Conservation (phyloP, 2,329 filamentous ascomycete genomes). For the Didymella glomerata region DNA sequence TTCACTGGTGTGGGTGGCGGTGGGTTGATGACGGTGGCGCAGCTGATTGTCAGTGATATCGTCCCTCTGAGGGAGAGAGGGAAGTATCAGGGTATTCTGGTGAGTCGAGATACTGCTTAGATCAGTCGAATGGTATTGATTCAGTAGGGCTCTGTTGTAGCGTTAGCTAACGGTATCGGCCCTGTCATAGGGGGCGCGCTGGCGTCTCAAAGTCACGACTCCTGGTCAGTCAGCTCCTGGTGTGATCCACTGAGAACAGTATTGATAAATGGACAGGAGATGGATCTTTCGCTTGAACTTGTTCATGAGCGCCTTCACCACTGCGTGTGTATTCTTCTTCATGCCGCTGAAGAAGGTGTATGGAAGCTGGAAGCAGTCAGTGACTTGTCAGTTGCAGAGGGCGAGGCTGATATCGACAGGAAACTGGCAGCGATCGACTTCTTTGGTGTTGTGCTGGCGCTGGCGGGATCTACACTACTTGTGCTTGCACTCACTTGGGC, state of each 20-base stretch:
- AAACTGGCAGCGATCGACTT: slow-evolving; percentile 63
- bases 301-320: slow-evolving; percentile 30
- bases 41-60: slow-evolving; percentile 52
- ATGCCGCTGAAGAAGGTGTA: slow-evolving; percentile 56
- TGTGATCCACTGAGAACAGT: background rate
- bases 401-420: slow-evolving; percentile 18
- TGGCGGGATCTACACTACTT: slow-evolving; percentile 63
- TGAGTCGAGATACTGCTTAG: slow-evolving; percentile 1
- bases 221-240: slow-evolving; percentile 22
- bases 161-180: slow-evolving; percentile 38
- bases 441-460: slow-evolving; percentile 63
- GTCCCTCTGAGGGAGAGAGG: slow-evolving; percentile 50
- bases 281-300: slow-evolving; percentile 50
- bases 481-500: slow-evolving; percentile 66
- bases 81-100: slow-evolving; percentile 50
- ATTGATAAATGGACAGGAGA: slow-evolving; percentile 21
- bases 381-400: background rate
- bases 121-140: background rate
- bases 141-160: slow-evolving; percentile 47
- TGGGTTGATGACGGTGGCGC: slow-evolving; percentile 60
- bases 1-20: slow-evolving; percentile 69
- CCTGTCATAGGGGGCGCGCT: slow-evolving; percentile 41
- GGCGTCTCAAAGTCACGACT: slow-evolving; percentile 30
- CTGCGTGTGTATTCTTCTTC: slow-evolving; percentile 32
- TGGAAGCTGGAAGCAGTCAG: slow-evolving; percentile 60